Evolutionary conservation across 1,139 yeast genomes (phyloP).

Genomic region (Candida sanyaensis): DNA sequence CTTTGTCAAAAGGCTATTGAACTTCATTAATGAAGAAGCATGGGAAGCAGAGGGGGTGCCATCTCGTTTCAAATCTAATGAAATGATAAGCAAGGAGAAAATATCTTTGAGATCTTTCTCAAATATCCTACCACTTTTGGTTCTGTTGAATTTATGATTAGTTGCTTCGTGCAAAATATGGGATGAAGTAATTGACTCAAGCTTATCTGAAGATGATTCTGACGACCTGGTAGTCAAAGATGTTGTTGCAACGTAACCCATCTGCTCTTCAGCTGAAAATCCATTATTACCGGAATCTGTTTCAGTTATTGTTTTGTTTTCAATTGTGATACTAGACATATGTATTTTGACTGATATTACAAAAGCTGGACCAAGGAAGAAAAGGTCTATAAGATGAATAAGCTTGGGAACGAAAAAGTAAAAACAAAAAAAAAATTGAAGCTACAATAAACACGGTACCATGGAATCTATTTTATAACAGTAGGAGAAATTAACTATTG

Average conservation of each 20-base stretch:
- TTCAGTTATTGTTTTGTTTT: neutral
- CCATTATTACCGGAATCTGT: neutral
- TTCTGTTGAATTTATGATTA: conserved; percentile 34
- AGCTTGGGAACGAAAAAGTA: too few relatives aligned
- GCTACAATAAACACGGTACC: too few relatives aligned
- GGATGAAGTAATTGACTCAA: conserved; percentile 1
- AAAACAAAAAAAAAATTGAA: too few relatives aligned
- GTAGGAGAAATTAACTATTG: neutral
- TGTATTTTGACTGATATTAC: neutral
- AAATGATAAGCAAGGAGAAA: conserved; percentile 52
- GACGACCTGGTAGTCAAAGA: neutral
- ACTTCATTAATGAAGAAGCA: conserved; percentile 8
- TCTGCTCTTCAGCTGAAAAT: neutral
- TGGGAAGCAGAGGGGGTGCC: neutral
- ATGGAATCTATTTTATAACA: too few relatives aligned
- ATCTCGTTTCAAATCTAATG: conserved; percentile 41
- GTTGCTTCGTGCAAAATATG: conserved; percentile 43
- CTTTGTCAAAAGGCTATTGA: conserved; percentile 18
- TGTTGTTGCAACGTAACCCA: neutral
- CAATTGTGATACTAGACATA: neutral
- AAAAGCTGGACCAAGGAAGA: neutral
- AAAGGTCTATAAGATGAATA: too few relatives aligned
- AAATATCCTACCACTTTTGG: conserved; percentile 53
- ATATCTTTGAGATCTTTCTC: conserved; percentile 61
- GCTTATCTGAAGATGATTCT: neutral